Evolutionary conservation across 805 yeast species (phyloP).

Genomic region (Candida fluviatilis): DNA sequence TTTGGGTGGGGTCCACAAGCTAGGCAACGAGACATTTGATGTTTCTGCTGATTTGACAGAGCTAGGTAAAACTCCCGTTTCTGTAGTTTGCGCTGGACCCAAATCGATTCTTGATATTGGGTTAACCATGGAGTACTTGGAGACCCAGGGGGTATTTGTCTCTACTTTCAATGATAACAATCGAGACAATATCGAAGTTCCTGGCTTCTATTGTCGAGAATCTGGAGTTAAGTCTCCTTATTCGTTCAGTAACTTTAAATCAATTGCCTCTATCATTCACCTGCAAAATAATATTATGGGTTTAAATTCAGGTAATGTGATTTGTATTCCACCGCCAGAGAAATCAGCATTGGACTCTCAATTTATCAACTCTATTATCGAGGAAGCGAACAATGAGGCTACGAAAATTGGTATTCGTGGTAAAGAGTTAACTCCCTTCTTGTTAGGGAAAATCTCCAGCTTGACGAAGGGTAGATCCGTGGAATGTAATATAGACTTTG

Average conservation of each 20-base stretch:
- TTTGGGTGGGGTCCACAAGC: slow-evolving; percentile 85
- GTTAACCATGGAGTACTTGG: slow-evolving; percentile 79
- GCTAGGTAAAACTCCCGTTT: slow-evolving; percentile 74
- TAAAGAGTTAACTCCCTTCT: slow-evolving; percentile 75
- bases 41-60: slow-evolving; percentile 86
- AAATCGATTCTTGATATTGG: slow-evolving; percentile 79
- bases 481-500: slow-evolving; percentile 68
- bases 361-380: slow-evolving; percentile 53
- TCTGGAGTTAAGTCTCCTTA: slow-evolving; percentile 74
- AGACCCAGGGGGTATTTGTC: slow-evolving; percentile 88
- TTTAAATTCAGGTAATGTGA: slow-evolving; percentile 63
- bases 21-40: slow-evolving; percentile 72
- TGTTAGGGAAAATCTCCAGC: slow-evolving; percentile 59
- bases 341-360: slow-evolving; percentile 53
- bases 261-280: slow-evolving; percentile 62
- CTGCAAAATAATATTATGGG: slow-evolving; percentile 41
- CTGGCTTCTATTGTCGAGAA: slow-evolving; percentile 79
- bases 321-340: slow-evolving; percentile 80
- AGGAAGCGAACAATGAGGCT: slow-evolving; percentile 57
- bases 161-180: slow-evolving; percentile 52
- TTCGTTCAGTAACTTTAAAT: slow-evolving; percentile 45
- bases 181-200: slow-evolving; percentile 39
- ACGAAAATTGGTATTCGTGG: slow-evolving; percentile 51
- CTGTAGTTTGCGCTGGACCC: slow-evolving; percentile 93
- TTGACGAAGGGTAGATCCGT: slow-evolving; percentile 71